Base-by-base conservation (phyloP, 208 protist species). In the Trypanosoma congolense region DNA sequence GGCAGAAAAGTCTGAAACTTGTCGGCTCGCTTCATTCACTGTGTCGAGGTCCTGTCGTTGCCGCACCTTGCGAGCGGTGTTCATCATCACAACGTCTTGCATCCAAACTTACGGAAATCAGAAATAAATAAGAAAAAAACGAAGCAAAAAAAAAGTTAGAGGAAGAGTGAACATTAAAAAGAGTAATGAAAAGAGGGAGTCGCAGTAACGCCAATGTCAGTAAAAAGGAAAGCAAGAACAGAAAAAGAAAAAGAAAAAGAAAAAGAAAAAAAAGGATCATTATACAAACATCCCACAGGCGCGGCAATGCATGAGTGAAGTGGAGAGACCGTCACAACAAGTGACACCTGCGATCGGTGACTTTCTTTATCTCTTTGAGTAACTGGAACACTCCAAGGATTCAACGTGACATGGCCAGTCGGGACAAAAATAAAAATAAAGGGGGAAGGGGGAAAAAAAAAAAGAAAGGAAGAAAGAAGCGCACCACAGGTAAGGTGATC, bases 21-120 rank as follows among this genome's bases (percentile, higher is more conserved):
- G 71, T 21, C 87, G 80, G 72, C 92, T 81, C 4, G 83, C 63
- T 2, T 56, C 58, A 14, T 70, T 65, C 10, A 69, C 73, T 10
- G 18, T 82, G 42, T 73, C 61, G 29, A 89, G 70, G 52, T 94
- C 87, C 56, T 90, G 83, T 28, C 83, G 78, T 56, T 83, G 65
- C 24, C 87, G 73, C n/a, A 61, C 55, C 2, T 21, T n/a, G 44
- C 49, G 58, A 50, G 9, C 25, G 31, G 25, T 14, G 28, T 19
- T 18, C 38, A 43, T 56, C 22, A 30, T 38, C 14, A 35, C 44
- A 4, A 54, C 16, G 19, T 30, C 24, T 16, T 31, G 28, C 14
- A 9, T 22, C 26, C 54, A 33, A 19, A 36, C 21, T n/a, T 49
- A 24, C 9, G n/a, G n/a, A 31, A 9, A 40, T 36, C 30, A 25